A percentile compares a stretch with the other conserved stretches of the same genome.
phyloP scores from a whole-genome alignment of 129 eudicot species.

The Logfia minima region DNA sequence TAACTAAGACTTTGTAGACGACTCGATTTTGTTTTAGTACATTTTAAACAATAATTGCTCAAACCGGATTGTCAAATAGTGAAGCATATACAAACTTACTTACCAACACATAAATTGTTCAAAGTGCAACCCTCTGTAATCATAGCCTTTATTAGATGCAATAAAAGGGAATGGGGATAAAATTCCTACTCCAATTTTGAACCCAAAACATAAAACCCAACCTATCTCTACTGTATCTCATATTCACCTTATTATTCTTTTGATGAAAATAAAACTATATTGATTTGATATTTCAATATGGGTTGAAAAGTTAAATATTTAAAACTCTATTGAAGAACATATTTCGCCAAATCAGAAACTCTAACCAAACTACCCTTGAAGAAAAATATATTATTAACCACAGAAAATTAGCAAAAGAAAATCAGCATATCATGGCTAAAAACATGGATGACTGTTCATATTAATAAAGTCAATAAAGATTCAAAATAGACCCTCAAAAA shows the following conservation, averaged over 20 bases:
- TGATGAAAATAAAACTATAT: too few species aligned
- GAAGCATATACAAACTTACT: background rate
- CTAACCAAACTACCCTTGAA: constrained; percentile 5
- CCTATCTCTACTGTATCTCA: too few species aligned
- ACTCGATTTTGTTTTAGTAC: background rate
- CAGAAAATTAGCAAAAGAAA: constrained; percentile 7
- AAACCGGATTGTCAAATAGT: too few species aligned
- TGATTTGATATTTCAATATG: too few species aligned
- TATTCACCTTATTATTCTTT: too few species aligned
- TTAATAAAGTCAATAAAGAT: constrained; percentile 20
- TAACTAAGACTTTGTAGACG: background rate
- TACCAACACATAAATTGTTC: background rate
- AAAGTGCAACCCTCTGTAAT: background rate
- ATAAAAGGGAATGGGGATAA: too few species aligned
- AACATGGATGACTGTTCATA: constrained; percentile 48
- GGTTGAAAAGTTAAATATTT: too few species aligned
- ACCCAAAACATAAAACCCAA: too few species aligned
- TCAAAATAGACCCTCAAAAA: constrained; percentile 32
- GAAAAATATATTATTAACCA: constrained; percentile 11
- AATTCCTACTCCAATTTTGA: too few species aligned
- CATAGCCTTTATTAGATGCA: background rate
- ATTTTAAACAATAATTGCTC: background rate
- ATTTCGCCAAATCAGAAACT: too few species aligned
- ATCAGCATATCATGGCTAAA: constrained; percentile 55
- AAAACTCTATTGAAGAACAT: too few species aligned